Conservation (phyloP, 805 yeast genomes). For the Lipomyces yamanashiensis region DNA sequence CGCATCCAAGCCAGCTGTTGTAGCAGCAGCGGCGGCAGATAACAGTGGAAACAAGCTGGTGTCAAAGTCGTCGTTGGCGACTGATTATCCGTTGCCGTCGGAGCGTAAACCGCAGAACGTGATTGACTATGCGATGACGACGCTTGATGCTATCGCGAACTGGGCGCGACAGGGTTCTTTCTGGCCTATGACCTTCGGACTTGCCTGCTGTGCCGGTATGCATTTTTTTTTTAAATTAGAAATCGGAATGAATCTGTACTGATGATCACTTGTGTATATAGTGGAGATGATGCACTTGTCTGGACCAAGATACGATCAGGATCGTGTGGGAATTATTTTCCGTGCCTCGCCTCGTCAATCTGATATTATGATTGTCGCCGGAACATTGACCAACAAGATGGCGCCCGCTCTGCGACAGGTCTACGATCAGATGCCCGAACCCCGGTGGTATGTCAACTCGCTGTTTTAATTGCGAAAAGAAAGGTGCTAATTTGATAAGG, state of each 20-base stretch:
- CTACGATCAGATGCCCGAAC: slow-evolving; percentile 93
- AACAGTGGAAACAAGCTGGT: not conserved
- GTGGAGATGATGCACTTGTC: slow-evolving; percentile 96
- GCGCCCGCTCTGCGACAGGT: slow-evolving; percentile 93
- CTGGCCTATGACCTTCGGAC: slow-evolving; percentile 92
- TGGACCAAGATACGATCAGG: slow-evolving; percentile 89
- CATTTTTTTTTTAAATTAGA: not conserved
- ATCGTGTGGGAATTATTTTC: slow-evolving; percentile 88
- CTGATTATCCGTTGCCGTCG: slow-evolving; percentile 72
- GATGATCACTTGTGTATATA: not conserved
- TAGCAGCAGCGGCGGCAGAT: slow-evolving; percentile 1
- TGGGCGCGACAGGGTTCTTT: slow-evolving; percentile 92
- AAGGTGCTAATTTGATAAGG: slow-evolving; percentile 42
- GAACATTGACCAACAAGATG: slow-evolving; percentile 89
- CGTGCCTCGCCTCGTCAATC: slow-evolving; percentile 93
- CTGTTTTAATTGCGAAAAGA: not conserved
- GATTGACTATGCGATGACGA: slow-evolving; percentile 79
- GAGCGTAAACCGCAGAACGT: slow-evolving; percentile 64
- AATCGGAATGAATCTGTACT: not conserved
- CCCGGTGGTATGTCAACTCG: slow-evolving; percentile 58
- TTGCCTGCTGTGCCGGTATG: slow-evolving; percentile 79
- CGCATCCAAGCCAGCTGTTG: not conserved
- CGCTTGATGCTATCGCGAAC: slow-evolving; percentile 79
- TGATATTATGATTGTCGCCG: slow-evolving; percentile 91
- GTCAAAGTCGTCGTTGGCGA: slow-evolving; percentile 51